A percentile compares a stretch with the other conserved stretches of the same genome.
Evolutionary conservation across 352 stramenopile species (phyloP).

Genomic region (Globisporangium uncinulatum): DNA sequence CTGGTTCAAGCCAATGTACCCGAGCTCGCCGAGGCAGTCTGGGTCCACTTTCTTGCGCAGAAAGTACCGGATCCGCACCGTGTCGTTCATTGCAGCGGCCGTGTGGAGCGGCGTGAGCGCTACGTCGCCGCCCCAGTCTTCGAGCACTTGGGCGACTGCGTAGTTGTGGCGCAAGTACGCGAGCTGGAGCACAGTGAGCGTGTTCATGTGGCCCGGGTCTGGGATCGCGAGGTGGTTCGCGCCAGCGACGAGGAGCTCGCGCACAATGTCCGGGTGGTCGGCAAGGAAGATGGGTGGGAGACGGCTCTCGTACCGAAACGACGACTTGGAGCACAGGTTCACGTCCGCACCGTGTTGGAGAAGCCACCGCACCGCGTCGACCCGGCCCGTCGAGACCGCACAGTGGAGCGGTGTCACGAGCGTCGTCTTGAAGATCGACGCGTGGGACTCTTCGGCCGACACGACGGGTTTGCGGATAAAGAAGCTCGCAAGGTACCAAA

Average conservation of each 20-base stretch:
- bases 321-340: constrained; percentile 42
- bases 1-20: constrained; percentile 73
- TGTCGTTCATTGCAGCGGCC: constrained; percentile 56
- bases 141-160: constrained; percentile 64
- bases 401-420: constrained; percentile 78
- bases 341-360: constrained; percentile 51
- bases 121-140: constrained; percentile 77
- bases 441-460: constrained; percentile 45
- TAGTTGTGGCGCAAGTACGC: constrained; percentile 77
- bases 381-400: constrained; percentile 58
- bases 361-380: constrained; percentile 70
- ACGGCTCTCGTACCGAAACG: constrained; percentile 69
- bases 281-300: constrained; percentile 73
- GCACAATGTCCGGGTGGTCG: constrained; percentile 58
- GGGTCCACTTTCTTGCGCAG: constrained; percentile 51
- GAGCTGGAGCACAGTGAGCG: constrained; percentile 66
- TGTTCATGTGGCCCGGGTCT: constrained; percentile 77
- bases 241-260: constrained; percentile 54
- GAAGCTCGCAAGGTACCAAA: constrained; percentile 73
- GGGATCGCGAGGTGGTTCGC: constrained; percentile 62
- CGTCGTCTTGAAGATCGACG: constrained; percentile 80
- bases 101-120: constrained; percentile 74
- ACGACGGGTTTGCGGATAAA: constrained; percentile 49
- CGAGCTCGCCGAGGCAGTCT: constrained; percentile 75
- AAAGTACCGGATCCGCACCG: constrained; percentile 47